phyloP scores from a whole-genome alignment of 1,284 basidiomycete genomes.

The Sanghuangporus baumii region DNA sequence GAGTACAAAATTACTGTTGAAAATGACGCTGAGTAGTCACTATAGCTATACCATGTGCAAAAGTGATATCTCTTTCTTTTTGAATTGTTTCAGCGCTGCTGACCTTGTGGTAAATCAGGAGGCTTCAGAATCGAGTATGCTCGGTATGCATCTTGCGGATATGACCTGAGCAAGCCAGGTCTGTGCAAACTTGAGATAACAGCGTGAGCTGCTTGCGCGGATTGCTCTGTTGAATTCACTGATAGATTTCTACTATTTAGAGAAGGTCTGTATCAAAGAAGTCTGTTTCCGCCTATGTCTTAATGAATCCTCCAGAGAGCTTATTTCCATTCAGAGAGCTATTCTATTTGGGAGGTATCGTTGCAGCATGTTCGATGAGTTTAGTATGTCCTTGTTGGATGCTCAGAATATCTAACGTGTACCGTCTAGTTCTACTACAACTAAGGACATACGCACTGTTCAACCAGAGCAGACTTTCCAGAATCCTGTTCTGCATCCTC shows the following conservation, averaged over 20 bases:
- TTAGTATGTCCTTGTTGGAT: neutral
- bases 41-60: neutral
- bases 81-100: neutral
- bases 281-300: neutral
- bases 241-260: neutral
- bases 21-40: too few species aligned
- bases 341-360: neutral
- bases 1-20: neutral
- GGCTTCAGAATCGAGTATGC: neutral
- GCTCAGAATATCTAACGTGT: neutral
- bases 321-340: neutral
- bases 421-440: neutral
- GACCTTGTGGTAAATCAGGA: neutral
- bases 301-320: neutral
- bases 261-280: neutral
- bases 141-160: neutral
- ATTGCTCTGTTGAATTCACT: neutral
- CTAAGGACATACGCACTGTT: neutral
- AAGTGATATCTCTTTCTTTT: neutral
- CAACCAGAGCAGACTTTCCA: too few species aligned
- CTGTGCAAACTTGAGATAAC: neutral
- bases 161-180: neutral
- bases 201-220: neutral
- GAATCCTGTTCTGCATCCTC: neutral
- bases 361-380: slow-evolving; percentile 1